Evolutionary conservation across 2,329 filamentous ascomycete species (phyloP), one percentile per base, ranked within the genome.

Genomic region (Exophiala dermatitidis): DNA sequence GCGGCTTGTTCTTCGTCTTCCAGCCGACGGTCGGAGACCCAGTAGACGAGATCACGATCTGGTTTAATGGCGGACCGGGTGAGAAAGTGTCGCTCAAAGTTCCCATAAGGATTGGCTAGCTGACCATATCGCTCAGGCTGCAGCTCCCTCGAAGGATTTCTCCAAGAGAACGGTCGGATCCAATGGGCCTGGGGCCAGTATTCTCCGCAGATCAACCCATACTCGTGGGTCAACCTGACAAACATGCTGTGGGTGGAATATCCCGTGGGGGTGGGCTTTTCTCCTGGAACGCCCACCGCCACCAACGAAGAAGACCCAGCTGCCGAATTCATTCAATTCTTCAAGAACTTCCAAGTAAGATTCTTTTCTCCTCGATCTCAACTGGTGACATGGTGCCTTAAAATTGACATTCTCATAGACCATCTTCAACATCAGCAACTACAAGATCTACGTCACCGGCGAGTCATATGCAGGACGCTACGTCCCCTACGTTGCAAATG

Each of bases 401-500:
- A 5, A 28, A 28, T 26, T 52, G 37, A 46, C 64, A 77, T 29
- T 19, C n/a, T 80, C 19, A 60, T 34, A 58, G 53, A 53, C 42
- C 3, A 53, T 60, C 29, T 60, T 60, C 50, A 71, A 71, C 10
- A 65, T 79, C 52, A 69, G 77, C 37, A 71, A 72, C 26, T 75
- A 71, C 64, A 76, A 77, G 59, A 73, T 78, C 1, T 80, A 78
- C 59, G 64, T 80, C 29, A 75, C 77, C 2, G 77, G 78, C 48
- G 78, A 81, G 59, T 73, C 70, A 2, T 80, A 80, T 62, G 77
- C 73, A 2, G 77, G 74, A 10, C 68, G 67, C 59, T 81, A 80
- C 59, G 74, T 80, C 3, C 78, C 79, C 0, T 81, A 81, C 40
- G 58, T 59, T 8, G 53, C 56, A 3, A 58, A 54, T 41, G 56